phyloP scores from a whole-genome alignment of 225 moss, liverwort and hornwort genomes.

The Sphagnum tenellum region DNA sequence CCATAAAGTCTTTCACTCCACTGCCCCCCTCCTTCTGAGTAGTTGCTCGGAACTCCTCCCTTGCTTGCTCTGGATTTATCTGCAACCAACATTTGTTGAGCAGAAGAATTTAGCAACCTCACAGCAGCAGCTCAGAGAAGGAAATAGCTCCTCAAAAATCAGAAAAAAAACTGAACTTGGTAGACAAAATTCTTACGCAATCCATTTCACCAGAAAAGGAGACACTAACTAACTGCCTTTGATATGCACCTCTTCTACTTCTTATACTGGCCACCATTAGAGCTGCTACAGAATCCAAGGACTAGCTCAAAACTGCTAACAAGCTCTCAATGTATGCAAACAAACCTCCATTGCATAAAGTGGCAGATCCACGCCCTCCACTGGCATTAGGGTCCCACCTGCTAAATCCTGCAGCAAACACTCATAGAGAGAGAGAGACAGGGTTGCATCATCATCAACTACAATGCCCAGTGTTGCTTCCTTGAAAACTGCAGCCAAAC shows the following conservation, averaged over 20 bases:
- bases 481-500: too few relatives aligned
- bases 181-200: too few relatives aligned
- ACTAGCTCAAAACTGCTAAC: too few relatives aligned
- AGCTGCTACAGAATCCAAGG: too few relatives aligned
- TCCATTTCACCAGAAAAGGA: too few relatives aligned
- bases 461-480: too few relatives aligned
- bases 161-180: not conserved
- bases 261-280: too few relatives aligned
- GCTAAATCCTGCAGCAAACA: slow-evolving; percentile 53
- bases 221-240: too few relatives aligned
- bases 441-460: too few relatives aligned
- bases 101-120: not conserved
- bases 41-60: slow-evolving; percentile 68
- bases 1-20: slow-evolving; percentile 92
- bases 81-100: slow-evolving; percentile 1
- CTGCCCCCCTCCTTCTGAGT: slow-evolving; percentile 59
- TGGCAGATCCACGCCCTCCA: slow-evolving; percentile 87
- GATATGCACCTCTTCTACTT: too few relatives aligned
- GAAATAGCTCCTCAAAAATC: not conserved
- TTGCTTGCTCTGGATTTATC: slow-evolving; percentile 93
- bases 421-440: too few relatives aligned
- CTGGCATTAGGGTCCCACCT: slow-evolving; percentile 72
- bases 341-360: slow-evolving; percentile 93
- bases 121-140: not conserved
- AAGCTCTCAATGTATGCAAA: not conserved